Evolutionary conservation across 2,329 filamentous ascomycete species (phyloP).

Genomic region (Laburnicola sp.): DNA sequence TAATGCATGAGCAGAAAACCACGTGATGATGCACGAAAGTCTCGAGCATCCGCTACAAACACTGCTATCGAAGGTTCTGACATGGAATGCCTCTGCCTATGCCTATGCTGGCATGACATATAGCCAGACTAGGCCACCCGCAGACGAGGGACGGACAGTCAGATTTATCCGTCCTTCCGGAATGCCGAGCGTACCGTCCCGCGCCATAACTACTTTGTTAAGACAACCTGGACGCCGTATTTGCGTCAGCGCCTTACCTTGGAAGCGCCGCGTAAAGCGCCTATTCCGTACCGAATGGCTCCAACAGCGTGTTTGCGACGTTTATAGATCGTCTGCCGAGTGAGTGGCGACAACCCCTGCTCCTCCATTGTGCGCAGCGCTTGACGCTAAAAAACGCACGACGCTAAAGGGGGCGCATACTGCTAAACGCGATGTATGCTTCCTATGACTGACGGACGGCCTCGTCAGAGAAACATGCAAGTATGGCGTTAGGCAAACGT

Average conservation of each 20-base stretch:
- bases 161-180: slow-evolving; percentile 18
- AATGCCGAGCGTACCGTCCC: slow-evolving; percentile 22
- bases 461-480: background rate
- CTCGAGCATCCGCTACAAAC: slow-evolving; percentile 2
- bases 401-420: background rate
- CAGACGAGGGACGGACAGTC: slow-evolving; percentile 17
- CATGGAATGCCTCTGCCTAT: background rate
- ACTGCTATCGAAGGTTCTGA: background rate
- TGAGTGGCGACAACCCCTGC: background rate
- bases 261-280: slow-evolving; percentile 11
- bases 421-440: background rate
- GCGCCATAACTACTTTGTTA: slow-evolving; percentile 16
- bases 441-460: background rate
- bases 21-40: background rate
- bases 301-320: background rate
- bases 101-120: slow-evolving; percentile 3
- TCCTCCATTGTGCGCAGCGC: background rate
- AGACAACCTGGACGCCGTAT: slow-evolving; percentile 6
- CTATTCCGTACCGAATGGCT: background rate
- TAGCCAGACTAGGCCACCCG: slow-evolving; percentile 10
- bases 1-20: slow-evolving; percentile 1
- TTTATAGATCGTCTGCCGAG: background rate
- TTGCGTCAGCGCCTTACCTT: slow-evolving; percentile 20
- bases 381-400: slow-evolving; percentile 1
- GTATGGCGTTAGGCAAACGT: background rate